Evolutionary conservation across 176 grass and related monocot genomes (phyloP), one percentile per base, ranked within the genome.

Genomic region (Carex littledalei): DNA sequence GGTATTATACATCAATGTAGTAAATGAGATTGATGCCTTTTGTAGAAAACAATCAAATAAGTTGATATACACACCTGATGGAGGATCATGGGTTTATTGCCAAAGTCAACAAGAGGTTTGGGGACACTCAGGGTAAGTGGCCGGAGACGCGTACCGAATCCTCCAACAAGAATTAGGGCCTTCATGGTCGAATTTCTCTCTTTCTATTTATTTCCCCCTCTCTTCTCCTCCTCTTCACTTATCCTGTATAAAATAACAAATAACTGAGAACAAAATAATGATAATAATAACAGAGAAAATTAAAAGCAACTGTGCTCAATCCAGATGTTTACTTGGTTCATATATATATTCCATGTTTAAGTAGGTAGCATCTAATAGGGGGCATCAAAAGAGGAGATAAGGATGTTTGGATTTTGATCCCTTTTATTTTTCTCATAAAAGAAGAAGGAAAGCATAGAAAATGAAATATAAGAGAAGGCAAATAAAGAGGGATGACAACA

Each of bases 41-140:
- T 41, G 78, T 8, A 43, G 8, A 45, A 81, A 81, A 63, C 3
- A n/a, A 79, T 31, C 1, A 62, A 14, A 35, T 15, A 56, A 63
- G 8, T 8, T 8, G n/a, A 81, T 26, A 65, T 66, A 65, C 41
- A 67, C 49, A 97, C 94, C 94, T 97, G 94, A 60, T 97, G 94
- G 68, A 97, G 86, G 88, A 97, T 97, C 91, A 97, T 97, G 78
- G 94, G 91, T 58, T 97, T 97, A 85, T 97, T 97, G 77, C 85
- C 94, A 90, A 97, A 97, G 88, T 97, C 94, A 81, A 97, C 94
- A n/a, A 97, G 94, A 22, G 94, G 94, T 84, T 97, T 97, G 39
- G 94, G 94, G 84, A 97, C 87, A 77, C 94, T 97, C 69, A 97
- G 89, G n/a, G 94, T 97, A 58, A 97, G 83, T 37, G 94, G 94